These are phyloP conservation scores for Scheffersomyces stambukii DNA, from an alignment of 1,139 yeast species.

Conservation along the genomic window DNA sequence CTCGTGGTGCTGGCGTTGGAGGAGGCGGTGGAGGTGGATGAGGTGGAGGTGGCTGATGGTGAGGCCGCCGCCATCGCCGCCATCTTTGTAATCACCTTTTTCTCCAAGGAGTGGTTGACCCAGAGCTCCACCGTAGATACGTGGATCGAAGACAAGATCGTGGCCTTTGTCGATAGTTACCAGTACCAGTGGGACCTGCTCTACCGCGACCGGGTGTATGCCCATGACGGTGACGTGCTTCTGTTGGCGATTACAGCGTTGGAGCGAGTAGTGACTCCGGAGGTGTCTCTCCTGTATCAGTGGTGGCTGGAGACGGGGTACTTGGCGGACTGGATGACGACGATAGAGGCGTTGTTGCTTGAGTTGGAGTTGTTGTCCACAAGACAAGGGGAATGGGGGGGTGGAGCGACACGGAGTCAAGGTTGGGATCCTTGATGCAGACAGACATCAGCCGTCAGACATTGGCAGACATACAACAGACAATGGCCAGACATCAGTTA, in stretches of 20 bases:
- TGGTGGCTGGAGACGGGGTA: no score
- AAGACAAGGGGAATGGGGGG: no score
- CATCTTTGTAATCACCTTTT: slow-evolving; percentile 1
- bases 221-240: slow-evolving; percentile 8
- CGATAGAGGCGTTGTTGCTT: no score
- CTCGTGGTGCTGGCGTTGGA: not conserved
- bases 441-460: no score
- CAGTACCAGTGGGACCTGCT: not conserved
- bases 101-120: not conserved
- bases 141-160: not conserved
- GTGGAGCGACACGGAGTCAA: no score
- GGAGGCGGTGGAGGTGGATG: not conserved
- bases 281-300: no score
- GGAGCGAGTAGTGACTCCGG: not conserved
- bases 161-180: not conserved
- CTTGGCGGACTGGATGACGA: no score
- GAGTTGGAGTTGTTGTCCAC: no score
- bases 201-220: not conserved
- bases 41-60: not conserved
- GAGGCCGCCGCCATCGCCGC: slow-evolving; percentile 1
- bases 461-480: no score
- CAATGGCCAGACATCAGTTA: no score
- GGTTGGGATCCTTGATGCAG: no score
- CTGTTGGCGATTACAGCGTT: slow-evolving; percentile 1
- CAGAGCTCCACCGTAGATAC: not conserved